Conservation (phyloP, 1,139 yeast species). For the Saccharomyces hybrid region DNA sequence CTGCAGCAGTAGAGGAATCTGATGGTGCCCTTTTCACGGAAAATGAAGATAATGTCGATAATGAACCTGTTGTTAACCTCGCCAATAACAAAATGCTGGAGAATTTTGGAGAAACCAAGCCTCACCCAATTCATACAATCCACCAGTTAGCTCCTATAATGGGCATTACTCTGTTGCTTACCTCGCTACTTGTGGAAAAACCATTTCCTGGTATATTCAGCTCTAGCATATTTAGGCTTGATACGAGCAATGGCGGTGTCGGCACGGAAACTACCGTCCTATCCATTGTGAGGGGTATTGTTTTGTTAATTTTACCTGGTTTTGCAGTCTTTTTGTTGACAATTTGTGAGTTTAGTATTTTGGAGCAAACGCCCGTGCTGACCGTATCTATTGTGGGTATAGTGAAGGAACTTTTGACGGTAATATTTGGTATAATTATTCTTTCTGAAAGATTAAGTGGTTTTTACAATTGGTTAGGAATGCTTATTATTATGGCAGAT, state of each 20-base stretch:
- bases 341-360: conserved; percentile 72
- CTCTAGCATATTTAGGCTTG: conserved; percentile 18
- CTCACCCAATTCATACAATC: conserved; percentile 76
- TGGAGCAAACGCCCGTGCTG: conserved; percentile 75
- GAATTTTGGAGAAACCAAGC: conserved; percentile 14
- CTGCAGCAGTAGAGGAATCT: neutral
- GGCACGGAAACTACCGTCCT: conserved; percentile 18
- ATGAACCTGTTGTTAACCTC: neutral
- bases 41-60: neutral
- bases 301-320: conserved; percentile 71
- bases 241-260: conserved; percentile 4
- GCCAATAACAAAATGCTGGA: neutral
- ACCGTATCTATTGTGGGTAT: conserved; percentile 89
- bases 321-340: conserved; percentile 85
- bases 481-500: conserved; percentile 65
- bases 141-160: conserved; percentile 79
- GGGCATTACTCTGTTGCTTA: conserved; percentile 50
- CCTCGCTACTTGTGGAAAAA: conserved; percentile 30
- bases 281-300: conserved; percentile 38
- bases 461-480: conserved; percentile 63
- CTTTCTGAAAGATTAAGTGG: conserved; percentile 65
- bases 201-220: conserved; percentile 25
- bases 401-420: conserved; percentile 82
- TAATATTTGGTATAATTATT: conserved; percentile 57
- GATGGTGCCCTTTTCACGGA: neutral